Base-by-base conservation (phyloP, 495 filamentous ascomycete species). In the Talaromyces liani region DNA sequence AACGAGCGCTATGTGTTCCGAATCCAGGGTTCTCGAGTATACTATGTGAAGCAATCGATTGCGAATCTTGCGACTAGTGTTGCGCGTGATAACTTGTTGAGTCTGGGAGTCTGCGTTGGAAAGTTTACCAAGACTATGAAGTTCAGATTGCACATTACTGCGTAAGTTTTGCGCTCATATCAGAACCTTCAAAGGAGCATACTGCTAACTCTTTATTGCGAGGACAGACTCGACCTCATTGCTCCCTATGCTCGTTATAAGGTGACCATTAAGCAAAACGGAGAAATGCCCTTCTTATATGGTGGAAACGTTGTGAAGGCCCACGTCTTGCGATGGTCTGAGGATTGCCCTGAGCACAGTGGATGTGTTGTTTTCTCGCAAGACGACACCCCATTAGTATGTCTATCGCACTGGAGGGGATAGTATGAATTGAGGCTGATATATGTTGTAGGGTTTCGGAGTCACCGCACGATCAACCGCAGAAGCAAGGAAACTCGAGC, bases 211-310 rank as follows among this genome's bases (percentile, higher is more conserved):
- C 16, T 1, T 10, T 6, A 22, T 36, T 6, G 33, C 9, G 29
- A 14, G 34, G 2, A 39, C n/a, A 61, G 58, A 36, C 82, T 98
- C 60, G 88, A 91, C 65, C 84, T 96, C 60, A 86, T 99, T 64
- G 89, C 93, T 20, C 85, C 89, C 45, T 89, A 96, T 75, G 92
- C 94, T 24, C 81, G 96, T 34, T 91, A 94, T 74, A 97, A 97
- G 83, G 84, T 97, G 61, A 97, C 91, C 91, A 87, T 99, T 63
- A 95, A 95, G 75, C 74, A 86, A 24, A 99, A 99, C 77, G 94
- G 95, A 55, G 91, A 92, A 73, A 94, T 96, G 89, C 91, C 39
- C 57, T 96, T 91, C 73, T 77, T 96, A 14, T 98, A 98, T 75
- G 94, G 92, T 33, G 87, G 88, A 29, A 88, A 95, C 71, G 82